Base-by-base conservation (phyloP, 495 filamentous ascomycete species). In the Hypoxylon fuscum region DNA sequence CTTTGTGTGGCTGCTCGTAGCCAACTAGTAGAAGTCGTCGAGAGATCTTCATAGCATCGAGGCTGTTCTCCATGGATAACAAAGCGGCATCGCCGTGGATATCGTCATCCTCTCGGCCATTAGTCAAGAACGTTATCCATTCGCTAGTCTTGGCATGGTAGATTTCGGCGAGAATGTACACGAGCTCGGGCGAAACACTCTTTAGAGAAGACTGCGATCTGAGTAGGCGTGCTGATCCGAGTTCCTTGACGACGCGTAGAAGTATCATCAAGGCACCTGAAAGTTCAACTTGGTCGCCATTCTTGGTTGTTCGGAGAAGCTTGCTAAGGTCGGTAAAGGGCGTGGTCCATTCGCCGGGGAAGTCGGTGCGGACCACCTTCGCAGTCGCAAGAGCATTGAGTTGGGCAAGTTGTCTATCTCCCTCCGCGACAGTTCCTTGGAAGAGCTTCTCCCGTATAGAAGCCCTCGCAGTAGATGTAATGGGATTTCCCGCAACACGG, bases 351-450 rank as follows among this genome's bases (percentile, higher is more conserved):
- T 94, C 90, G 44, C 81, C 76, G 2, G 95, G 95, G 72, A 90
- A 98, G 65, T 97, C 95, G 68, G 90, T 88, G 15, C 95, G 83
- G 38, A 92, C 83, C 27, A 98, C 88, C 74, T 96, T 98, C 7
- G 92, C 89, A 41, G 92, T 80, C 52, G 93, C 86, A 45, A 98
- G 80, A 7, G 94, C 89, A 76, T 96, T 96, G 65, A 97, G 91
- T 31, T 92, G 72, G 17, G 91, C 91, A 6, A 98, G 81, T 18
- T 85, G 82, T 41, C 78, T 82, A 34, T 90, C 86, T 1, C 86
- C 83, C 70, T 98, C 95, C 64, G 84, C 79, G 34, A 93, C 78
- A 9, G 89, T 88, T 46, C 87, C 87, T 56, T 88, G 79, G 3
- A 97, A 75, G 15, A 92, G 82, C 14, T 87, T 83, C 2, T 82